Evolutionary conservation across 441 rosid genomes (phyloP).

Genomic region (Erysimum cheiri): DNA sequence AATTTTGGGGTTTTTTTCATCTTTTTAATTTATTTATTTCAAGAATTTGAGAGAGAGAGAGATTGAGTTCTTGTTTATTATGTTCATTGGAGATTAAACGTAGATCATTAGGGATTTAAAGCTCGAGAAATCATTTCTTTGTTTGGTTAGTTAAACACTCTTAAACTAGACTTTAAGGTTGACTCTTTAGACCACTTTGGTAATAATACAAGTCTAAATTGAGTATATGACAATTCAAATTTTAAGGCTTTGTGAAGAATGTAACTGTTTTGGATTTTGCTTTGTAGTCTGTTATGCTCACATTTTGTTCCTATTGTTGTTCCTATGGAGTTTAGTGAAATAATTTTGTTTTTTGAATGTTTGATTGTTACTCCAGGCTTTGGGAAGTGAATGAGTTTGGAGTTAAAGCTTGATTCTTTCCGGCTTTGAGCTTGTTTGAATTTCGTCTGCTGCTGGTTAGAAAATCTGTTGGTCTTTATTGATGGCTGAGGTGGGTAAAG

Average conservation of each 20-base stretch:
- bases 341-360: constrained; percentile 1
- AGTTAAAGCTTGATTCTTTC: constrained; percentile 24
- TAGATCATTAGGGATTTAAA: background rate
- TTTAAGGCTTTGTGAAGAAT: constrained; percentile 12
- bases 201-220: constrained; percentile 5
- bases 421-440: constrained; percentile 35
- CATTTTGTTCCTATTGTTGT: background rate
- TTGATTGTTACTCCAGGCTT: constrained; percentile 43
- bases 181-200: constrained; percentile 18
- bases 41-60: background rate
- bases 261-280: background rate
- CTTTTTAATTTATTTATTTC: background rate
- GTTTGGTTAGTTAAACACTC: background rate
- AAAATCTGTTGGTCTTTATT: constrained; percentile 14
- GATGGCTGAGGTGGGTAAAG: constrained; percentile 36
- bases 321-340: constrained; percentile 20
- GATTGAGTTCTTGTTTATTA: background rate
- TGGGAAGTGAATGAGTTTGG: constrained; percentile 37
- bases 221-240: background rate
- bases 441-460: constrained; percentile 39
- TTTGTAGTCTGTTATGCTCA: no score
- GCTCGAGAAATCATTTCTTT: background rate
- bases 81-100: constrained; percentile 3
- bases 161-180: constrained; percentile 8
- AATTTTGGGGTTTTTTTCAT: background rate